Base-by-base conservation (phyloP, 2,329 filamentous ascomycete species). In the Clonostachys byssicola region DNA sequence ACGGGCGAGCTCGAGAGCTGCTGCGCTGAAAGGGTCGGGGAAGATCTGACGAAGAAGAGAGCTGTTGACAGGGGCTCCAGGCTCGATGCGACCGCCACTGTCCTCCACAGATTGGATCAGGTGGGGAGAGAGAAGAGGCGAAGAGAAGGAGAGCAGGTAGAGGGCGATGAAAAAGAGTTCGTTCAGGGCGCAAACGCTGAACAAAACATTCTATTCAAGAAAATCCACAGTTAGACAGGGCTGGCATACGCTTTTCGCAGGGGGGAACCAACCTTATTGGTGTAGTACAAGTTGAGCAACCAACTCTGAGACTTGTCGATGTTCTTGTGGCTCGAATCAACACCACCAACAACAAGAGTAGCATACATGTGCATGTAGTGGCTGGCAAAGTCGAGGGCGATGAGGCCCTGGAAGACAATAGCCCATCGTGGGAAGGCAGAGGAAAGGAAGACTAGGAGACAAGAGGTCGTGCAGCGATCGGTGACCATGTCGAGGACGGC, bases 331-430 rank as follows among this genome's bases (percentile, higher is more conserved):
- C 91, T 86, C 54, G 71, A 89, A 57, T 84, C 81, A 46, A 82
- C 78, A 46, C 89, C 90, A 46, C 88, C 90, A 83, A 96, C 94
- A 54, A 86, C 85, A 60, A 96, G 74, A 1, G 91, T 96, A 12
- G 92, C 89, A 65, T 95, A 97, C 94, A 99, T 99, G 73, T 99
- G 94, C 77, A 97, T 92, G 66, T 97, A 99, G 70, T 99, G 94
- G 65, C 91, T 96, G 30, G 94, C 88, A 54, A 99, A 79, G 68
- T 99, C 94, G 59, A 99, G 73, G 47, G 87, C 88, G 67, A 99
- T 96, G 61, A 99, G 73, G 41, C 86, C 83, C 74, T 99, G 94
- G 78, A 99, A 99, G 49, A 97, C 63, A 56, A 97, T 91, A 54
- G 89, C 85, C 86, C 90, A 97, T 48, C 92, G 83, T 5, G 94